Base-by-base conservation (phyloP, 495 filamentous ascomycete genomes). In the Polyplosphaeria fusca region DNA sequence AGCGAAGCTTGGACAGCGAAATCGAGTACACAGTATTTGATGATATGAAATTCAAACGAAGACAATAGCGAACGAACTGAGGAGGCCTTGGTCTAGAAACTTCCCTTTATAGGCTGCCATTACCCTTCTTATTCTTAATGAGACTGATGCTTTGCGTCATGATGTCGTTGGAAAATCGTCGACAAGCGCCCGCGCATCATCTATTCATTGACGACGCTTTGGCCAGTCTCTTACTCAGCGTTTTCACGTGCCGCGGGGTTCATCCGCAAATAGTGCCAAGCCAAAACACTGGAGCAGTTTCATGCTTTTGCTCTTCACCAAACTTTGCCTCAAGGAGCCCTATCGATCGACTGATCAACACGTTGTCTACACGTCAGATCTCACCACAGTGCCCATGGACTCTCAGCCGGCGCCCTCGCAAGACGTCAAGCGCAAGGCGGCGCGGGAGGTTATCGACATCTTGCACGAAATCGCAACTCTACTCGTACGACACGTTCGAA, bases 391-490 rank as follows among this genome's bases (percentile, higher is more conserved):
- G n/a, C n/a, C n/a, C n/a, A n/a, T n/a, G n/a, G 28, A 47, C 39
- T 12, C 61, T 20, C 37, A 47, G 37, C 18, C 61, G 7, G 30
- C 48, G 5, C 18, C 46, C 12, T 52, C 59, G 0, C 52, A 70
- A 30, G 81, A 76, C 53, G 81, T 86, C 49, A 95, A 94, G 73
- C 88, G 90, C 63, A 83, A 86, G 67, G 91, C 91, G 14, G 93
- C 93, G n/a, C 85, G 90, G 23, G 90, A 97, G 71, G 89, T 94
- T 54, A 90, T 97, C 56, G 91, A 97, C 72, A 92, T 97, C 55
- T 79, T 98, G 43, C 84, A 93, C 57, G 93, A 98, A 71, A 96
- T 98, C 58, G 89, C 91, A 35, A 87, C 82, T 16, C 79, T 98
- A 18, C 77, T 98, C 47, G 93, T 96, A 73, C 28, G 18, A 23